A percentile compares a stretch with the other conserved stretches of the same genome.
Conservation (phyloP, 2,329 filamentous ascomycete species). For the Penicillium sclerotigenum region DNA sequence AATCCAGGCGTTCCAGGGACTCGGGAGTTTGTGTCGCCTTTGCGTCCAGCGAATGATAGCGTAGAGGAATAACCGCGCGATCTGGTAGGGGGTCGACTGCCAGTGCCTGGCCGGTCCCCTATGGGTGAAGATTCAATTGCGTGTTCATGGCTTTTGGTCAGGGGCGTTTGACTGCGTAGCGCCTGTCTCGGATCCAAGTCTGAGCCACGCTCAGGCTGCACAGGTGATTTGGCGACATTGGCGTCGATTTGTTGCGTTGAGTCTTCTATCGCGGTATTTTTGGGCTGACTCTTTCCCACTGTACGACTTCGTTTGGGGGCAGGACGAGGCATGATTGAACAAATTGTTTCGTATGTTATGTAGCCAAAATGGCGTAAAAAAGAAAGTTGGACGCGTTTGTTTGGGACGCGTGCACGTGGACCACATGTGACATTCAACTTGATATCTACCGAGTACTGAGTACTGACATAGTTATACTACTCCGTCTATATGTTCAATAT, state of each 20-base stretch:
- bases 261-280: neutral
- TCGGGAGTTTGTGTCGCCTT: slow-evolving; percentile 35
- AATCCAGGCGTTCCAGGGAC: slow-evolving; percentile 42
- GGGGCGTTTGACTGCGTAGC: slow-evolving; percentile 32
- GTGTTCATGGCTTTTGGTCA: slow-evolving; percentile 31
- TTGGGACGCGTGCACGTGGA: slow-evolving; percentile 20
- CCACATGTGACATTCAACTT: slow-evolving; percentile 8
- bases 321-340: slow-evolving; percentile 21
- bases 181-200: slow-evolving; percentile 20
- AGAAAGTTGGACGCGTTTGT: slow-evolving; percentile 11
- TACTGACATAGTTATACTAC: too few species aligned
- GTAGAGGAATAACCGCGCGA: slow-evolving; percentile 42
- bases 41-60: slow-evolving; percentile 37
- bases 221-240: slow-evolving; percentile 12
- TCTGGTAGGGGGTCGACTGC: slow-evolving; percentile 35
- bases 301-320: slow-evolving; percentile 23
- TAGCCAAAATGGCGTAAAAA: neutral
- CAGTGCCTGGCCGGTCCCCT: slow-evolving; percentile 32
- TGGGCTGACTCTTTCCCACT: slow-evolving; percentile 10
- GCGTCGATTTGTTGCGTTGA: slow-evolving; percentile 9
- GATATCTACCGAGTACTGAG: too few species aligned
- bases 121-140: slow-evolving; percentile 37
- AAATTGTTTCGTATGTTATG: neutral
- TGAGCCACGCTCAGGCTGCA: slow-evolving; percentile 13
- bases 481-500: too few species aligned